Base-by-base conservation (phyloP, 495 filamentous ascomycete genomes). In the Neurospora sp. region DNA sequence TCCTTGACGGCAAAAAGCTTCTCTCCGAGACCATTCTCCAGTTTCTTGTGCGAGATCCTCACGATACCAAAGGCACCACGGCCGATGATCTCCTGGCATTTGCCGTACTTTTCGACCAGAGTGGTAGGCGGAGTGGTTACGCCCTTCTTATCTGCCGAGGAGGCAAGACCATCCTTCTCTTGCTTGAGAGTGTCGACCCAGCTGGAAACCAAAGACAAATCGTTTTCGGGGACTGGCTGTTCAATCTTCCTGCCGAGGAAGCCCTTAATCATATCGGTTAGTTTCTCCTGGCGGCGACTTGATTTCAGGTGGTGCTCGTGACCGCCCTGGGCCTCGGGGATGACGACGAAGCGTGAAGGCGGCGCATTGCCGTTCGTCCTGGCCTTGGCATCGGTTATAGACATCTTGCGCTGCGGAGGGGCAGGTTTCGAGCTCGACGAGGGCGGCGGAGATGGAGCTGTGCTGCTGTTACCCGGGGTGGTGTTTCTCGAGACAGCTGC, bases 1-100 rank as follows among this genome's bases (percentile, higher is more conserved):
- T 98, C 96, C 82, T 99, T 99, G 78, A 99, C 95, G 66, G 96
- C 96, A 78, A 94, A 99, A 12, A 98, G 87, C 83, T 96, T 96
- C 82, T 98, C 96, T 59, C 87, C 85, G 72, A 88, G 89, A 39
- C 91, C 91, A 79, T 94, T 94, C 14, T 94, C 92, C 72, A 95
- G 89, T 46, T 93, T 88, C 82, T 98, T 98, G 86, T 99, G 96
- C n/a, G 96, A 97, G 79, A 98, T 97, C 42, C 96, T 89, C 73
- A 99, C 96, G 70, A 99, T 94, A 53, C 96, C 96, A 78, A 99
- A 99, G 53, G 96, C 96, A 61, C 96, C 96, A 61, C 94, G 93
- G n/a, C 96, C 96, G 22, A 98, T 93, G 69, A 99, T 90, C 83
- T 98, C 96, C 81, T 98, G 96, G 80, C 96, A 98, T 85, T 98